Conservation (phyloP, 257 asterid genomes). For the Phtheirospermum japonicum region DNA sequence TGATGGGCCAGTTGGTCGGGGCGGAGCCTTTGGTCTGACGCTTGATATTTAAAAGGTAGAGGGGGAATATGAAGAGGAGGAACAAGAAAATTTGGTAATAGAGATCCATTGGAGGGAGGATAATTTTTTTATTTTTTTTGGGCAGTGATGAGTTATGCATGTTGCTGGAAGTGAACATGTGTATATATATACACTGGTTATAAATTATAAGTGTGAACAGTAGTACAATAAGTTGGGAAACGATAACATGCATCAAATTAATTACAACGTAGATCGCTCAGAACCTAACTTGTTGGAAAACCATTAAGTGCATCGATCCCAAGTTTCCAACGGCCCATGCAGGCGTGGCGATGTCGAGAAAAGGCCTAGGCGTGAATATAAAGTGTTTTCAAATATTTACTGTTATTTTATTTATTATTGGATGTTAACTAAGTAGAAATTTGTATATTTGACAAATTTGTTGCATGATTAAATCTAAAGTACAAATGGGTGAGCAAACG, state of each 20-base stretch:
- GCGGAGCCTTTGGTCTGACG: background rate
- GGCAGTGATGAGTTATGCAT: background rate
- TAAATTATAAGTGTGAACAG: too few species aligned
- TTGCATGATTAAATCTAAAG: too few species aligned
- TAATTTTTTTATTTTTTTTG: background rate
- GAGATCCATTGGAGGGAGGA: constrained; percentile 15
- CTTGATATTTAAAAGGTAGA: background rate
- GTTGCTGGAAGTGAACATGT: background rate
- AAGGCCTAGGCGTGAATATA: too few species aligned
- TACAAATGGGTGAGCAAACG: too few species aligned
- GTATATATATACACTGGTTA: too few species aligned
- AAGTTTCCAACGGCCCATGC: too few species aligned
- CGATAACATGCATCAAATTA: background rate
- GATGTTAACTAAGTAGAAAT: too few species aligned
- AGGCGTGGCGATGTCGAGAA: too few species aligned
- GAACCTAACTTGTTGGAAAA: background rate
- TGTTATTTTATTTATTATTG: too few species aligned
- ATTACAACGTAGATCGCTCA: background rate
- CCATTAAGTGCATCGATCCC: background rate
- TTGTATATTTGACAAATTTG: too few species aligned
- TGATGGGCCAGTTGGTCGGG: constrained; percentile 38
- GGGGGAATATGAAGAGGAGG: background rate
- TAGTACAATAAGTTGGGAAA: too few species aligned
- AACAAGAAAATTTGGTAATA: constrained; percentile 13
- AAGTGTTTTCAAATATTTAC: too few species aligned